Evolutionary conservation across 495 filamentous ascomycete species (phyloP).

Genomic region (Aspergillus cristatus): DNA sequence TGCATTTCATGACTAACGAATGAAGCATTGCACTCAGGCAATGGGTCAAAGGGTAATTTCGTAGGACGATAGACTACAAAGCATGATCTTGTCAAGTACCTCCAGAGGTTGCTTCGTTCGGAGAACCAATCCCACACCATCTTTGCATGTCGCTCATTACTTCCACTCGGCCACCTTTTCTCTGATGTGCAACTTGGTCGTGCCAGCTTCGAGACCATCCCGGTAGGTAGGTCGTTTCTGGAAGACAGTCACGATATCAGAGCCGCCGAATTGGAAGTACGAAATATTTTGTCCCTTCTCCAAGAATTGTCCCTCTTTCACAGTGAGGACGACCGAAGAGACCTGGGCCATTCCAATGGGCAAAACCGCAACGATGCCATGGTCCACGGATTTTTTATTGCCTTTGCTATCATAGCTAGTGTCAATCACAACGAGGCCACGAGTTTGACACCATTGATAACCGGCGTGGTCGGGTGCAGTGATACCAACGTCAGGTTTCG

Average conservation of each 20-base stretch:
- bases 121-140: not conserved
- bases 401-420: not conserved
- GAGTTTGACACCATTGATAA: conserved; percentile 22
- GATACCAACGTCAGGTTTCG: not conserved
- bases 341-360: conserved; percentile 25
- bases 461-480: conserved; percentile 5
- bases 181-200: not conserved
- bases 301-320: conserved; percentile 6
- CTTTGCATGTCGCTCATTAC: not conserved
- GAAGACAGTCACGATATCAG: conserved; percentile 22
- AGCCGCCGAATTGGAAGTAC: conserved; percentile 26
- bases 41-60: not conserved
- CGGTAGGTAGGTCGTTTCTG: not conserved
- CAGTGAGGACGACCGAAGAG: conserved; percentile 15
- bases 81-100: not conserved
- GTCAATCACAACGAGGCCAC: conserved; percentile 19
- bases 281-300: conserved; percentile 21
- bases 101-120: not conserved
- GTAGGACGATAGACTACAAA: not conserved
- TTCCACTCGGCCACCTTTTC: not conserved
- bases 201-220: not conserved
- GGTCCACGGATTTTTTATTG: not conserved
- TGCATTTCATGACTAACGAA: not conserved
- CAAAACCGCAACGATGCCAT: conserved; percentile 17
- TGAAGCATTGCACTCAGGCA: not conserved